Conservation (phyloP, 495 filamentous ascomycete genomes). For the Talaromyces stipitatus region DNA sequence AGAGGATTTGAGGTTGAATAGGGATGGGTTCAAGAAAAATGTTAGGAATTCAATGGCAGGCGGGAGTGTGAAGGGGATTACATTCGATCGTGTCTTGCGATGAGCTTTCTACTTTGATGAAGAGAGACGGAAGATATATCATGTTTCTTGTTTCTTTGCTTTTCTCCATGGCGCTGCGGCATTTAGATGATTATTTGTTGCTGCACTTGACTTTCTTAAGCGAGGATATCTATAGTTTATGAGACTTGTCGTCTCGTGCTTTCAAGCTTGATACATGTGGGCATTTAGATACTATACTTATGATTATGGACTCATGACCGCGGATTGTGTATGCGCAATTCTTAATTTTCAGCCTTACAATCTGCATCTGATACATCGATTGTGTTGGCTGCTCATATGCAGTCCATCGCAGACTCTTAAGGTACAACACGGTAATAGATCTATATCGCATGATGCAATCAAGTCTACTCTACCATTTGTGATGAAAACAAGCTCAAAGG, state of each 20-base stretch:
- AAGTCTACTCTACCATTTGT: no score
- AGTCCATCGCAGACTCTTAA: no score
- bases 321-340: background rate
- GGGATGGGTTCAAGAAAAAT: constrained; percentile 86
- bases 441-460: no score
- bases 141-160: background rate
- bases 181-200: background rate
- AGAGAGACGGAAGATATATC: background rate
- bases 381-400: background rate
- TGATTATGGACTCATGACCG: background rate
- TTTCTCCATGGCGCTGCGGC: background rate
- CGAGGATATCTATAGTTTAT: background rate
- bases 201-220: background rate
- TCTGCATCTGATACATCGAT: background rate
- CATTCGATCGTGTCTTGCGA: constrained; percentile 67
- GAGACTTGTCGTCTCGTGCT: background rate
- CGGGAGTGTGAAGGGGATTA: constrained; percentile 61
- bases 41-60: constrained; percentile 77
- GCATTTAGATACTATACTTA: background rate
- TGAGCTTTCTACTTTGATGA: background rate
- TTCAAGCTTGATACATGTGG: background rate
- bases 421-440: no score
- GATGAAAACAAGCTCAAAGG: no score
- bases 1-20: constrained; percentile 75
- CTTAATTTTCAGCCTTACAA: background rate